Evolutionary conservation across 805 yeast genomes (phyloP), one percentile per base, ranked within the genome.

Genomic region (Sungouiella thailandica): DNA sequence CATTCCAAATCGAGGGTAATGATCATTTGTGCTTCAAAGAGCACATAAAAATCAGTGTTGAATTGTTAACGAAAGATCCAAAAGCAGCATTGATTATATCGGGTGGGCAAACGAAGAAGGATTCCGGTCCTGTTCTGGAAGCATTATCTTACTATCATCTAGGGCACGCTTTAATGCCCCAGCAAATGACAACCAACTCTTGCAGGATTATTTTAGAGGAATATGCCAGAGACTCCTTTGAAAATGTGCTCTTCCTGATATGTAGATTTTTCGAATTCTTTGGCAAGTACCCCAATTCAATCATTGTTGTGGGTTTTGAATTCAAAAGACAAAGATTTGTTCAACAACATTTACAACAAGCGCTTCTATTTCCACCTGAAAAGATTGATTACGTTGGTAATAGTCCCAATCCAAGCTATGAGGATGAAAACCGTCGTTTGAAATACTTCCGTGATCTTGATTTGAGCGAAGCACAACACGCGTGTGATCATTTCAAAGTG

Each of bases 191-290:
- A n/a, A n/a, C n/a, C n/a, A n/a, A n/a, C n/a, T 14, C 46, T 13
- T 33, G 46, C 8, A 31, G 62, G 29, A 55, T 80, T 1, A 40
- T 63, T 5, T 58, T 78, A 1, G 95, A 85, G 49, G 89, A 82
- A 44, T 80, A 55, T 52, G 87, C 95, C 0, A 59, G 86, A 25
- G 95, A 85, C 54, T 83, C 93, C 1, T 80, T 80, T 50, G 94
- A 85, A 50, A 85, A 85, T 53, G 72, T 84, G 5, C 39, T 83
- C 3, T 83, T 76, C 53, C 75, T 82, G 43, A 43, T 81, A 2
- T 63, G 72, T 23, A 58, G 76, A 32, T 83, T 68, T 50, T 53
- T 69, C 19, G 77, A 79, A 42, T 39, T 68, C 2, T 52, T 59
- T 3, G 61, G 66, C 0, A 15, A 7, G 1, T 80, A 70, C 40